phyloP scores from a whole-genome alignment of 2,329 filamentous ascomycete genomes.

The Beauveria brongniartii region DNA sequence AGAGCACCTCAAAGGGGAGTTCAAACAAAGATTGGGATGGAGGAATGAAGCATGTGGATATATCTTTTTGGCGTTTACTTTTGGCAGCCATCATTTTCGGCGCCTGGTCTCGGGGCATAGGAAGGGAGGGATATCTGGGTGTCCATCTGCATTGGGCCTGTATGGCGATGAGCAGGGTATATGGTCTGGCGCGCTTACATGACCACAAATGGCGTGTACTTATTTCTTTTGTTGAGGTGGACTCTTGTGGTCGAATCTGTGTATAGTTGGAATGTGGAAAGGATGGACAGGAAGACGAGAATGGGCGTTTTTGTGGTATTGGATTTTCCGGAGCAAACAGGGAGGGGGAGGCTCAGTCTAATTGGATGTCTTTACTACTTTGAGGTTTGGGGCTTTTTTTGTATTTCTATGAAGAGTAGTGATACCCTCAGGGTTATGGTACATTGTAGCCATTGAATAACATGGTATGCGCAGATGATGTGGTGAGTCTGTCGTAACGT shows the following conservation, averaged over 20 bases:
- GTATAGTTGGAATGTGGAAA: not conserved
- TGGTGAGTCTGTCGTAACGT: not conserved
- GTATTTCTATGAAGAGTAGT: slow-evolving; percentile 8
- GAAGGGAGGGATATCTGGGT: not conserved
- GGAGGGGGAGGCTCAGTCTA: not conserved
- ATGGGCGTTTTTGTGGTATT: slow-evolving; percentile 1
- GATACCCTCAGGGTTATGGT: slow-evolving; percentile 6
- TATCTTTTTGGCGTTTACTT: slow-evolving; percentile 1
- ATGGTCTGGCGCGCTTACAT: not conserved
- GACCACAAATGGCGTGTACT: not conserved
- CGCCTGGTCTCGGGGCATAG: not conserved
- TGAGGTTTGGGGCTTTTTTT: not conserved
- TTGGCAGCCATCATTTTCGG: not conserved
- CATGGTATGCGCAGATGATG: not conserved
- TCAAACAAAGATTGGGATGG: not conserved
- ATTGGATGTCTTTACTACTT: not conserved
- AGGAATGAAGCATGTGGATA: not conserved
- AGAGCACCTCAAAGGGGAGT: not conserved
- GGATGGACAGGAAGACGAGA: not conserved
- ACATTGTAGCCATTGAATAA: not conserved
- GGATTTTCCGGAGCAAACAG: not conserved
- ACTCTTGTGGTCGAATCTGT: not conserved
- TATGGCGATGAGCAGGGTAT: not conserved
- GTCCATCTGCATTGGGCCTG: not conserved
- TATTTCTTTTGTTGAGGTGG: not conserved